A percentile compares a stretch with the other conserved stretches of the same genome.
Evolutionary conservation across 2,329 filamentous ascomycete genomes (phyloP).

Genomic region (Cladophialophora yegresii): DNA sequence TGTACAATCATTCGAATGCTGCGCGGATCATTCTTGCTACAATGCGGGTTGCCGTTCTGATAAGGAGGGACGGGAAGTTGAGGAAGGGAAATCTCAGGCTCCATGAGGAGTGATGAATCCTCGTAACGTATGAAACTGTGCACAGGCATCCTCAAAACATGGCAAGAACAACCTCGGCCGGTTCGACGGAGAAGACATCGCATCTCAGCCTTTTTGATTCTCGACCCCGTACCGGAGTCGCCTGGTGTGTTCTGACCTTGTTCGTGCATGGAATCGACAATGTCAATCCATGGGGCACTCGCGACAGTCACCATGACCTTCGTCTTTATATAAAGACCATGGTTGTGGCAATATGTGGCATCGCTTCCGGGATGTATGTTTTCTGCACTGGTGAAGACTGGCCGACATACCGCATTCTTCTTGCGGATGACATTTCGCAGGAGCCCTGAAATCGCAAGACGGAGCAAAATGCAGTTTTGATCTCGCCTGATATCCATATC

Average conservation of each 20-base stretch:
- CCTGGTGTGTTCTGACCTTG: background rate
- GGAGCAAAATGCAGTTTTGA: background rate
- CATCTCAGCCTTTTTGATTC: background rate
- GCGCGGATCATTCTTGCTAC: slow-evolving; percentile 85
- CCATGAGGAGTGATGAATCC: background rate
- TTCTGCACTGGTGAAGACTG: background rate
- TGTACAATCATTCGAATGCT: slow-evolving; percentile 86
- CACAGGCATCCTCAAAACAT: background rate
- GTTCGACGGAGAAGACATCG: background rate
- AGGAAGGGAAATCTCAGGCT: slow-evolving; percentile 43
- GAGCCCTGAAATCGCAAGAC: background rate
- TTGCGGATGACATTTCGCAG: background rate
- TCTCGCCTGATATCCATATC: background rate
- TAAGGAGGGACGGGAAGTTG: slow-evolving; percentile 81
- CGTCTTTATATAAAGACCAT: background rate
- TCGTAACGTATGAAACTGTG: background rate
- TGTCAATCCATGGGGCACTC: background rate
- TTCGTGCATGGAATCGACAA: background rate
- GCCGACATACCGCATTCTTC: background rate
- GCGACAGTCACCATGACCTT: background rate
- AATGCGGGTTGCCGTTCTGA: slow-evolving; percentile 85
- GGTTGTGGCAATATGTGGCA: background rate
- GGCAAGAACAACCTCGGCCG: background rate
- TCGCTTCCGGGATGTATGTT: background rate
- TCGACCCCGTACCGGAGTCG: background rate